Conservation (phyloP, 225 moss, liverwort and hornwort species). For the Anthoceros angustus region DNA sequence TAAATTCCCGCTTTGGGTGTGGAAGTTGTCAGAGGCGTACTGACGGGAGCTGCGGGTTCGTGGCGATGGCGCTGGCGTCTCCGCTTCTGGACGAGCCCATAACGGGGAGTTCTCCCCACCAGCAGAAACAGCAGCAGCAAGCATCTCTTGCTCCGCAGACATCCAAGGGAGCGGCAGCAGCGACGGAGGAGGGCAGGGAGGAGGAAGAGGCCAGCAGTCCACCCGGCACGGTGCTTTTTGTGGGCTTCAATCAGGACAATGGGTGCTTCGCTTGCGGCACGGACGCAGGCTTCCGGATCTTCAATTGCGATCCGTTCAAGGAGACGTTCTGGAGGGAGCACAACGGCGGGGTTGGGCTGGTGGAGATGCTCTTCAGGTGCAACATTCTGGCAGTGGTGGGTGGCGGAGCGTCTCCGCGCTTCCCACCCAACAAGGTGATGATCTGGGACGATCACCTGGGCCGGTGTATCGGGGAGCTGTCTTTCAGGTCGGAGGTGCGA, state of each 20-base stretch:
- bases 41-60: slow-evolving; percentile 16
- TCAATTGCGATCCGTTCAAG: slow-evolving; percentile 42
- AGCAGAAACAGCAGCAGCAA: slow-evolving; percentile 14
- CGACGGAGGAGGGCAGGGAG: neutral
- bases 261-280: slow-evolving; percentile 42
- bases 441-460: slow-evolving; percentile 49
- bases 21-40: slow-evolving; percentile 10
- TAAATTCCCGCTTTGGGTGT: slow-evolving; percentile 7
- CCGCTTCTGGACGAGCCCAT: slow-evolving; percentile 9
- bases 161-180: slow-evolving; percentile 6
- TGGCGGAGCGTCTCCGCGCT: slow-evolving; percentile 43
- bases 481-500: slow-evolving; percentile 44
- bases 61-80: slow-evolving; percentile 26
- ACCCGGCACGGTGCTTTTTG: slow-evolving; percentile 25
- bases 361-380: slow-evolving; percentile 31
- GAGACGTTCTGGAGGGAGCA: slow-evolving; percentile 38
- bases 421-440: slow-evolving; percentile 57
- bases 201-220: slow-evolving; percentile 19
- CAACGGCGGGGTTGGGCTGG: slow-evolving; percentile 40
- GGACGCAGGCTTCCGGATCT: slow-evolving; percentile 36
- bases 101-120: slow-evolving; percentile 14
- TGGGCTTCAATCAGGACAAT: slow-evolving; percentile 43
- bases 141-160: slow-evolving; percentile 8
- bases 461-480: slow-evolving; percentile 54
- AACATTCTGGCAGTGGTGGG: slow-evolving; percentile 61